These are phyloP conservation scores for Cyberlindnera subsufficiens DNA, from an alignment of 805 yeast genomes.

Conservation along the genomic window DNA sequence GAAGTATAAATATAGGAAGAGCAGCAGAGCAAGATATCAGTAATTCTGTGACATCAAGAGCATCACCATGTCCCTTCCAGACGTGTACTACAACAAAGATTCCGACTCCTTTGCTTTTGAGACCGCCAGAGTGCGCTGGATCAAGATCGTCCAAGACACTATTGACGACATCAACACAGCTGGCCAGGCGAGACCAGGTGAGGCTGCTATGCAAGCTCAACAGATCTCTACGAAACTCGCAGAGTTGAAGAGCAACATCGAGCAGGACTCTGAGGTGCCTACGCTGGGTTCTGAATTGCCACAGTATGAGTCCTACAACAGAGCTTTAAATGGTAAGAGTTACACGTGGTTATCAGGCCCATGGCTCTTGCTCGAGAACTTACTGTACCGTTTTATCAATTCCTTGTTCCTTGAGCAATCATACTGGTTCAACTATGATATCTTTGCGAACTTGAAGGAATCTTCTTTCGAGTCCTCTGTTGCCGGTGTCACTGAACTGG, in stretches of 20 bases:
- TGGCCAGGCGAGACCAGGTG: conserved; percentile 23
- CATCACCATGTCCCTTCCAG: conserved; percentile 18
- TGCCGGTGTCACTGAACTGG: conserved; percentile 75
- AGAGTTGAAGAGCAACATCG: conserved; percentile 38
- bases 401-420: conserved; percentile 32
- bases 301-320: conserved; percentile 56
- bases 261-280: conserved; percentile 34
- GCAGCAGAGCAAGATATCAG: no score
- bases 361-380: conserved; percentile 87
- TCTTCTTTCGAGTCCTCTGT: conserved; percentile 70
- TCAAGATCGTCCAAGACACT: conserved; percentile 65
- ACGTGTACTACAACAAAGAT: conserved; percentile 58
- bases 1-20: no score
- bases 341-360: conserved; percentile 80
- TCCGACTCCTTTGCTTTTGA: conserved; percentile 73
- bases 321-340: conserved; percentile 30
- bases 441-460: conserved; percentile 66
- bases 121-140: conserved; percentile 84
- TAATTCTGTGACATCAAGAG: no score
- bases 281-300: conserved; percentile 35
- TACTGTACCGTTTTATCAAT: conserved; percentile 66
- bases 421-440: conserved; percentile 52
- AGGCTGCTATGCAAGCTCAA: conserved; percentile 38
- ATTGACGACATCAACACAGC: conserved; percentile 52
- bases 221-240: conserved; percentile 36